Evolutionary conservation across 495 filamentous ascomycete species (phyloP), one percentile per base, ranked within the genome.

Genomic region (Penicillium samsonianum): DNA sequence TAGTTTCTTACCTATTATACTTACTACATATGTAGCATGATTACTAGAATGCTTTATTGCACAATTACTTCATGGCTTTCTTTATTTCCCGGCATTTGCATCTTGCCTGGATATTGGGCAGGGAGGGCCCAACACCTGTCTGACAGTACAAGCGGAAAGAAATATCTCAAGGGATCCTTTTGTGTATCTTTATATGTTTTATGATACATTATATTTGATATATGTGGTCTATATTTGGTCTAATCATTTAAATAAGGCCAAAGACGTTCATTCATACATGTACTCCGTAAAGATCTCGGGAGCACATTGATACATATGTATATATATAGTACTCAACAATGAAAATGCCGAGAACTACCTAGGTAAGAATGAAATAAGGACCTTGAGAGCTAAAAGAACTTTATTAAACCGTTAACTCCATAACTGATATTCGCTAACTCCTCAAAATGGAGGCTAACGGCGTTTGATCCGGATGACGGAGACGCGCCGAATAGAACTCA

Each of bases 401-500:
- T n/a, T n/a, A 38, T 38, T 9, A 17, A 38, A n/a, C 22, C 3
- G 45, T 19, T 30, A 31, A 30, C 26, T 30, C 45, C 16, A 26
- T 45, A 12, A 25, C 44, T 17, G 6, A 35, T 7, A n/a, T 37
- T 16, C 5, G 14, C n/a, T 37, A 37, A 30, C 28, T 30, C 33
- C 33, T 37, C 14, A n/a, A 8, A 38, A 17, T 38, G 35, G 16
- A 38, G 17, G 6, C 2, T 38, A 26, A 16, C 48, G 48, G 48
- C 50, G 10, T 28, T 52, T 31, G 22, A 51, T 49, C 37, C 50
- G 38, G 50, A 56, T 55, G 37, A 22, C 48, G 61, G 57, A 63
- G 56, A 35, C 50, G 42, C 33, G 26, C 53, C 50, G 55, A 62
- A 31, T 42, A 20, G 37, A 47, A 26, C 59, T 65, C 50, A 38